phyloP scores from a whole-genome alignment of 2,329 filamentous ascomycete genomes.

The Magnaporthiopsis incrustans region DNA sequence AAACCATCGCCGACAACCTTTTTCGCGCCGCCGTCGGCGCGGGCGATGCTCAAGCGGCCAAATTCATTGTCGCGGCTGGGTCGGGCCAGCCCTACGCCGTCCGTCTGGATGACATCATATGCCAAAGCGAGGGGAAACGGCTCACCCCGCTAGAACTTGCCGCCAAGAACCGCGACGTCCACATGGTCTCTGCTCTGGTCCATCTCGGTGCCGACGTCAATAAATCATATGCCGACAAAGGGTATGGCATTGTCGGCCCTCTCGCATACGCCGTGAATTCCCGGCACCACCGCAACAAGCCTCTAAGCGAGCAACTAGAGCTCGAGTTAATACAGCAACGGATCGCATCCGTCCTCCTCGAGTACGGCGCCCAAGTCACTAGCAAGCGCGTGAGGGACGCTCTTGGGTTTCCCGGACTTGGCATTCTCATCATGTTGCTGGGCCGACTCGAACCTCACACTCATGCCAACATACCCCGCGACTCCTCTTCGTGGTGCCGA shows the following conservation, averaged over 20 bases:
- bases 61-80: neutral
- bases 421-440: no score
- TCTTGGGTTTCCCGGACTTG: no score
- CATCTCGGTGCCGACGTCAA: neutral
- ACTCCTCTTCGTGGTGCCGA: no score
- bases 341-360: neutral
- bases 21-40: neutral
- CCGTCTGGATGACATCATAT: no score
- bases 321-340: no score
- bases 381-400: no score
- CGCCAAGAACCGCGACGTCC: neutral
- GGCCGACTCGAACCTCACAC: no score
- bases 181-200: neutral
- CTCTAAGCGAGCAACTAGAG: no score
- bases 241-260: no score
- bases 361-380: neutral
- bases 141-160: neutral
- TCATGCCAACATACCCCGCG: no score
- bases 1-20: neutral
- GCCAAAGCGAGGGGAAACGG: neutral
- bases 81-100: neutral
- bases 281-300: accelerated
- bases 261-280: no score
- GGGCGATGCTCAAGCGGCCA: neutral
- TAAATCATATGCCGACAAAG: neutral